Base-by-base conservation (phyloP, 306 rosid species). In the Glycine tomentella region DNA sequence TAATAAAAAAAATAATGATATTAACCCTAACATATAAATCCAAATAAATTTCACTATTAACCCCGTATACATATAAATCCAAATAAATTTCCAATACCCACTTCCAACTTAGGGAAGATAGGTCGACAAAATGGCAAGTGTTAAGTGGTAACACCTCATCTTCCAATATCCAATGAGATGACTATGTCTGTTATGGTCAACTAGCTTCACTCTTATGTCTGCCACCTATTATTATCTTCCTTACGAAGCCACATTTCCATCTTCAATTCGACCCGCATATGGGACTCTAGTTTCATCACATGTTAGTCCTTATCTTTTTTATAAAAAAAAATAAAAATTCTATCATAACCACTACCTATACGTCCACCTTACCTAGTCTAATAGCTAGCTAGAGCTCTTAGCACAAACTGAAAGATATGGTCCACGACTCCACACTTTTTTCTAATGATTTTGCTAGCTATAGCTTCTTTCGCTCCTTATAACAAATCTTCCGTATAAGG, bases 81-180 rank as follows among this genome's bases (percentile, higher is more conserved):
- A 61, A 33, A 63, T 34, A 63, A 13, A 64, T 2, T 64, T 64
- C 40, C 40, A 3, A 36, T 36, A 36, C 5, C 3, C 40, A 64
- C 48, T 36, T 64, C 3, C 11, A 64, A 1, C 6, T 5, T 8
- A 13, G 17, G 65, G 69, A 63, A 34, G 45, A 34, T 33, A 13
- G 46, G 16, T 7, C 3, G 16, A 33, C 16, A 62, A 33, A 62
- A 44, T 61, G 67, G 67, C 15, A 25, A 48, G 51, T 38, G 67
- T 57, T 33, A 48, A 86, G 86, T 86, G 88, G 76, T 68, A 85
- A 84, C 84, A 82, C 84, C 58, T 84, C 83, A 82, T 84, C 76
- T 79, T 89, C 90, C 92, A 87, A 58, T 80, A 86, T 65, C 61
- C n/a, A 14, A 74, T 69, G 65, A 56, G 79, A 65, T 52, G 78